Percentiles rank a stretch among this genome's conserved stretches.
Conservation (phyloP, 2,329 filamentous ascomycete genomes). For the Cadophora sp. region DNA sequence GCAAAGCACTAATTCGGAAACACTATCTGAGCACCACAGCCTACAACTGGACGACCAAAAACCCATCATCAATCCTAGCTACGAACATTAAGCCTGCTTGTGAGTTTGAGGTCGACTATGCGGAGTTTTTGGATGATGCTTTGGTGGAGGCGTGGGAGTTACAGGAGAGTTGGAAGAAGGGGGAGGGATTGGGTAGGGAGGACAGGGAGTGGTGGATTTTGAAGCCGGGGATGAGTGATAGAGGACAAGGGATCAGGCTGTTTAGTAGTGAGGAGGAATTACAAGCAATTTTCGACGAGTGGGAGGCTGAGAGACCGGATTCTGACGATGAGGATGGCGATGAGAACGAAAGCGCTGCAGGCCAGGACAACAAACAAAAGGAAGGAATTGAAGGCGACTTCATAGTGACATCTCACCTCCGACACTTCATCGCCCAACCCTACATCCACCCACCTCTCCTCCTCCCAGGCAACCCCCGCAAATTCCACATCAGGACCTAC, state of each 20-base stretch:
- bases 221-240: conserved; percentile 97
- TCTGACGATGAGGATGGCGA: conserved; percentile 70
- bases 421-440: conserved; percentile 94
- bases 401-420: conserved; percentile 87
- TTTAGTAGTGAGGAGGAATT: conserved; percentile 87
- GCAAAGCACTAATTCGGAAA: conserved; percentile 95
- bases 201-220: conserved; percentile 93
- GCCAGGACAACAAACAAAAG: conserved; percentile 56
- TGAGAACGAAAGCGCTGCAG: conserved; percentile 67
- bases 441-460: conserved; percentile 92
- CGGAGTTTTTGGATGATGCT: conserved; percentile 94
- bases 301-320: conserved; percentile 75
- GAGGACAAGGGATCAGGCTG: conserved; percentile 89
- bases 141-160: conserved; percentile 90
- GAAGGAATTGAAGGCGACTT: conserved; percentile 52
- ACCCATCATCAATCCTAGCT: conserved; percentile 73
- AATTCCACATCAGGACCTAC: conserved; percentile 96
- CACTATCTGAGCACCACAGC: conserved; percentile 90
- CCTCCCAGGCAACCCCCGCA: conserved; percentile 66
- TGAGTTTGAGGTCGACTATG: conserved; percentile 93
- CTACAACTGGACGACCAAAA: conserved; percentile 84
- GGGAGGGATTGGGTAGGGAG: conserved; percentile 53
- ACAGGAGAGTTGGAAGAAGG: conserved; percentile 75
- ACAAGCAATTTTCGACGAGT: conserved; percentile 87
- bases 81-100: conserved; percentile 78